A percentile compares a stretch with the other conserved stretches of the same genome.
Conservation (phyloP, 2,329 filamentous ascomycete genomes). For the Dendryphion nanum region DNA sequence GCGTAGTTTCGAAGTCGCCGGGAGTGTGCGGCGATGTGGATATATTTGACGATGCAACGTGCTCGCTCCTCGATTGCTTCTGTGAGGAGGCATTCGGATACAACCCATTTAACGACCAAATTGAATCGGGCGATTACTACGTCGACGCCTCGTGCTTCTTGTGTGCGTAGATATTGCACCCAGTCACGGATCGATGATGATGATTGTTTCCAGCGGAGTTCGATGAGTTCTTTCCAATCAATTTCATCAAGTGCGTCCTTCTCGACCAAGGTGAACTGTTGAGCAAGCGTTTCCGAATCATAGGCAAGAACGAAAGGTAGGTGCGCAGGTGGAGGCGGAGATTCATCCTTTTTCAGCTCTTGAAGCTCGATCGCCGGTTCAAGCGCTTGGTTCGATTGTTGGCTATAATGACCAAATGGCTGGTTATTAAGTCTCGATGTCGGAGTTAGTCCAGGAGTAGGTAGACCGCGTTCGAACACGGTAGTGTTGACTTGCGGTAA, state of each 20-base stretch:
- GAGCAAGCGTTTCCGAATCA: conserved; percentile 73
- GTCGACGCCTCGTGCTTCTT: conserved; percentile 73
- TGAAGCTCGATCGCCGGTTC: conserved; percentile 24
- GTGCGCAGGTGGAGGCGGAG: conserved; percentile 44
- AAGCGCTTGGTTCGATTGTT: conserved; percentile 9
- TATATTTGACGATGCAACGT: conserved; percentile 74
- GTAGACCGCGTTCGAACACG: conserved; percentile 34
- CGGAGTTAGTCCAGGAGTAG: conserved; percentile 39
- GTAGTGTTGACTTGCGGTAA: conserved; percentile 23
- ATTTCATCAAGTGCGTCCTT: conserved; percentile 84
- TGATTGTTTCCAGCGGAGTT: conserved; percentile 77
- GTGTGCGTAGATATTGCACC: conserved; percentile 75
- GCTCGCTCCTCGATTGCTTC: conserved; percentile 70
- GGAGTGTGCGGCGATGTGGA: conserved; percentile 77
- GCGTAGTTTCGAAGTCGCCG: conserved; percentile 78
- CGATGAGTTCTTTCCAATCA: conserved; percentile 83
- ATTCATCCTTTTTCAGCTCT: conserved; percentile 14
- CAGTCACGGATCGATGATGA: conserved; percentile 69
- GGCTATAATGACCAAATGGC: conserved; percentile 12
- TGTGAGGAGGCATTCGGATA: conserved; percentile 76
- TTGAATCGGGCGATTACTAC: conserved; percentile 86
- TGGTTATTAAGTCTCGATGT: conserved; percentile 27
- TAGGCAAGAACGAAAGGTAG: conserved; percentile 79
- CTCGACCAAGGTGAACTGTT: conserved; percentile 82
- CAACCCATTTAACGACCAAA: conserved; percentile 82